Evolutionary conservation across 2,329 filamentous ascomycete genomes (phyloP), one percentile per base, ranked within the genome.

Genomic region (Penicillium sp.): DNA sequence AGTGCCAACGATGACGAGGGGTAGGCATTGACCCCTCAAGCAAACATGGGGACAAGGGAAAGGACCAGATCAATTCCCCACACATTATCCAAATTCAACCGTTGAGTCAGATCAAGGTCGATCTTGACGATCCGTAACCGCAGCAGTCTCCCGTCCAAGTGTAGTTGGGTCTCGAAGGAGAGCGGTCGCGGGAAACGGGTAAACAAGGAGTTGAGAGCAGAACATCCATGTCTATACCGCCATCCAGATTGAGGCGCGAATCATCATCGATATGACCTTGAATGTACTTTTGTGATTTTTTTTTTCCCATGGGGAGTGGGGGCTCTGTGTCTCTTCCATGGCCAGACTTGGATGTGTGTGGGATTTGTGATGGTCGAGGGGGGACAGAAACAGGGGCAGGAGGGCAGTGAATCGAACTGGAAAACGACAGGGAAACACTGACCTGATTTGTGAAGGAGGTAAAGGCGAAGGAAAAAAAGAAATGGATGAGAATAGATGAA

Each of bases 181-280:
- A 64, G 59, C 62, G 62, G 59, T 64, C 59, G 62, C 62, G 62
- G 61, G 38, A 51, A 56, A 52, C 56, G 47, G 50, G 54, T 58
- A 62, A 64, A 65, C 59, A 64, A 55, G 53, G 46, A 36, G 54
- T 56, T 46, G 38, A 49, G 27, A 27, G 24, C 8, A 5, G 24
- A 44, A 43, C 32, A 54, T 38, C 32, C 18, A 27, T 31, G 34
- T 36, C 34, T 36, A 36, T 45, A 43, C 45, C 45, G 36, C 32
- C 40, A n/a, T 21, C 34, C 29, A 22, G 21, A 39, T 47, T 27
- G 24, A 9, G 36, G 27, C 40, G 55, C 55, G 46, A 55, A 48
- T 38, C 50, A 44, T 31, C 8, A 44, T n/a, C 14, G 11, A 14
- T 13, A n/a, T 21, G 24, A 18, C 11, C 18, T 49, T 49, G 22